Percentiles rank a stretch among this genome's conserved stretches.
These are phyloP conservation scores for Truncatella angustata DNA, from an alignment of 2,329 filamentous ascomycete genomes.

Conservation along the genomic window DNA sequence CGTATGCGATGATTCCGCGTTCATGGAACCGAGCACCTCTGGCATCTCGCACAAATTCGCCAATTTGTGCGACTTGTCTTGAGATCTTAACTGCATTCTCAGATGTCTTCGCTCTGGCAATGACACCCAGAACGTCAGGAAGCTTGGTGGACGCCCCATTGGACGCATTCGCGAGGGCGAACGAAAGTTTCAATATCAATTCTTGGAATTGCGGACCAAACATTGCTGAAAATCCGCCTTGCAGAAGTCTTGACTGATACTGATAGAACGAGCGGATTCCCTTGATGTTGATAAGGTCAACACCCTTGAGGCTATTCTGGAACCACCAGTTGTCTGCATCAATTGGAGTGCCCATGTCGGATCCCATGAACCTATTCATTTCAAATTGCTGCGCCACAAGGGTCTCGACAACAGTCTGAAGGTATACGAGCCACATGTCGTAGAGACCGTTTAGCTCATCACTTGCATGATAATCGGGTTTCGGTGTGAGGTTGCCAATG, in stretches of 20 bases:
- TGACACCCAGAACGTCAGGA: slow-evolving; percentile 43
- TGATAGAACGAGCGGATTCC: slow-evolving; percentile 51
- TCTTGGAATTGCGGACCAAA: slow-evolving; percentile 53
- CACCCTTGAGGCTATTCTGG: slow-evolving; percentile 29
- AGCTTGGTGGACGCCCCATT: slow-evolving; percentile 32
- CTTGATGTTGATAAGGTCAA: slow-evolving; percentile 43
- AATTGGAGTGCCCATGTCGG: slow-evolving; percentile 34
- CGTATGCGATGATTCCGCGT: slow-evolving; percentile 49
- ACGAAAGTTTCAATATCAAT: slow-evolving; percentile 51
- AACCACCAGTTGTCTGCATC: slow-evolving; percentile 43
- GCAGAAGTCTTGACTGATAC: slow-evolving; percentile 50
- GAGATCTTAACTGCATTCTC: slow-evolving; percentile 43
- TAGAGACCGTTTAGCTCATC: slow-evolving; percentile 44
- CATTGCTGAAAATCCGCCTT: slow-evolving; percentile 47
- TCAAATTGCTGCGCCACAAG: slow-evolving; percentile 53
- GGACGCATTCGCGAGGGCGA: slow-evolving; percentile 42
- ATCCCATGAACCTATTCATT: slow-evolving; percentile 47
- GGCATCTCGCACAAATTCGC: slow-evolving; percentile 46
- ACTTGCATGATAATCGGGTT: slow-evolving; percentile 43
- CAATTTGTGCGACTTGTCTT: slow-evolving; percentile 48
- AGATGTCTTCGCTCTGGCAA: slow-evolving; percentile 42
- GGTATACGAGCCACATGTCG: slow-evolving; percentile 49
- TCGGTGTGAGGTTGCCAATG: slow-evolving; percentile 48
- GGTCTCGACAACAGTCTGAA: slow-evolving; percentile 47
- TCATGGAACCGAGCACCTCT: slow-evolving; percentile 49